Evolutionary conservation across 495 filamentous ascomycete species (phyloP), one percentile per base, ranked within the genome.

Genomic region (Aspergillus baeticus): DNA sequence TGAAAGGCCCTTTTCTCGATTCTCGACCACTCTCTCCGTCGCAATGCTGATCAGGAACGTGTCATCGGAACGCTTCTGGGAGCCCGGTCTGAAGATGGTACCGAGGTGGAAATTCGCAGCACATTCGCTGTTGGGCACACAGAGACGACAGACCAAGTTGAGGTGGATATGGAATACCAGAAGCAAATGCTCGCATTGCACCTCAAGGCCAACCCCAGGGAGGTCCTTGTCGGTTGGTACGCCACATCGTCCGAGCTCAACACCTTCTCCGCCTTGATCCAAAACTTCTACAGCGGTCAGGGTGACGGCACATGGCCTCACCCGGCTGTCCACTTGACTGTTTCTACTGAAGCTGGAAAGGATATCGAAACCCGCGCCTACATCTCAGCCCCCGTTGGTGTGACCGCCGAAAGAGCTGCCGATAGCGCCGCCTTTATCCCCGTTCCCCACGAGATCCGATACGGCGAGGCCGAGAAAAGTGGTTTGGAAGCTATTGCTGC

Each of bases 141-240:
- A 55, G 94, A 98, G 79, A 96, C 91, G 65, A 87, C 92, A 69
- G 94, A 98, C 74, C 94, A 98, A 73, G 94, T 98, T 63, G 94
- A 98, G 69, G 95, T 98, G 57, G 94, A 98, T 73, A 96, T 98
- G 84, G 94, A 98, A 74, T 98, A 98, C 70, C 94, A 98, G 75
- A 98, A 98, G 83, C 90, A 92, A 70, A 98, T 98, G 94, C 84
- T 97, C 15, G 86, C 86, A 15, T 80, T 98, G 59, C 92, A 96
- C 69, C 83, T 96, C 61, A 91, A 91, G 79, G 92, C 92, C 15
- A 91, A 92, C 74, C 94, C 95, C 11, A 87, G 90, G 70, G 94
- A 98, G 74, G 85, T 93, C 22, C 82, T 98, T 17, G 87, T 98
- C 29, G 94, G 94, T 63, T 98, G 94, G 94, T 98, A 98, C 77